Percentiles rank a stretch among this genome's conserved stretches.
phyloP scores from a whole-genome alignment of 1,139 yeast species.

The Nadsonia starkeyi-henricii region DNA sequence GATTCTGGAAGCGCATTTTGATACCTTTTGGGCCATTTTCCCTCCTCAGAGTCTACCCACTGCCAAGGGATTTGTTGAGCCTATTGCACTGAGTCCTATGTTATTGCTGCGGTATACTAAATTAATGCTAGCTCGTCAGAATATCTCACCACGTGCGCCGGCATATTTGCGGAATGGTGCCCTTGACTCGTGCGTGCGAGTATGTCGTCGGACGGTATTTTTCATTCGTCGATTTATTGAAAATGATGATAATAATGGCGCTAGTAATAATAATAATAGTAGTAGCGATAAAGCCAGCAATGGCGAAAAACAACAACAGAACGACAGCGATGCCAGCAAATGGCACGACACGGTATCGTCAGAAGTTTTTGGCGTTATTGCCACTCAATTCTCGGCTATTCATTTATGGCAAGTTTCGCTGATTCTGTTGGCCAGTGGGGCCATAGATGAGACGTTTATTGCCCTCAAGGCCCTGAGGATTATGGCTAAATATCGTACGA shows the following conservation, averaged over 20 bases:
- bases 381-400: constrained; percentile 6
- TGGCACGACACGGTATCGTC: not conserved
- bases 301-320: too few species aligned
- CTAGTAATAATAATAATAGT: too few species aligned
- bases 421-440: constrained; percentile 10
- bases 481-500: constrained; percentile 3
- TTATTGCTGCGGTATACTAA: constrained; percentile 3
- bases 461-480: constrained; percentile 6
- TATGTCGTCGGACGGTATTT: not conserved
- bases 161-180: constrained; percentile 5
- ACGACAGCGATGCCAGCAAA: too few species aligned
- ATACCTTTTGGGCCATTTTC: constrained; percentile 8
- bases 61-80: not conserved
- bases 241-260: not conserved
- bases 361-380: constrained; percentile 4
- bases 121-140: constrained; percentile 4
- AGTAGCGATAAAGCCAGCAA: too few species aligned
- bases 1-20: constrained; percentile 11
- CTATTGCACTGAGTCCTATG: constrained; percentile 1
- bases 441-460: constrained; percentile 9
- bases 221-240: not conserved
- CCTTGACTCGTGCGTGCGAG: not conserved
- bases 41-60: constrained; percentile 5
- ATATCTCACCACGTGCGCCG: constrained; percentile 4
- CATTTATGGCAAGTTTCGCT: constrained; percentile 13